Base-by-base conservation (phyloP, 2,329 filamentous ascomycete species). In the Stagonosporopsis cucurbitacearum region DNA sequence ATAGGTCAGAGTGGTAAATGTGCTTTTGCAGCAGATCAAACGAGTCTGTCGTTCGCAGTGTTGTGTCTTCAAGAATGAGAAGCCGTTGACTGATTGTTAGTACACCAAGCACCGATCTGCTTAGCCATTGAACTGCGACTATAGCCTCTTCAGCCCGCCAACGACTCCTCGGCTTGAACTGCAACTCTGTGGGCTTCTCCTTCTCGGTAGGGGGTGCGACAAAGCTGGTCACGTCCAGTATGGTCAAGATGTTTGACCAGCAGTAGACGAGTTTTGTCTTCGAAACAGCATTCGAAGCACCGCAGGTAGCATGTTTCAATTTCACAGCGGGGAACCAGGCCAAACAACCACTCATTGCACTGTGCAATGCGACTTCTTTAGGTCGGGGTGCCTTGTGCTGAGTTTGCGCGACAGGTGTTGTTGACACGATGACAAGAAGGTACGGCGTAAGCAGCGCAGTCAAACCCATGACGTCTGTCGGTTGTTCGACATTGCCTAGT, bases 301-400 rank as follows among this genome's bases (percentile, higher is more conserved):
- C 82, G 1, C 85, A 80, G 8, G 92, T 88, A 9, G 86, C 84
- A 15, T 86, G 85, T 75, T 98, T 98, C 39, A 99, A 80, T 70
- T 91, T 95, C 41, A 99, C 95, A 2, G 93, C 92, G 2, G 95
- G 95, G 71, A 99, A 99, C 95, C 95, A 99, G 30, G 95, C 92
- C 45, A 99, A 78, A 66, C 94, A 96, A 2, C 94, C 96, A 45
- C 91, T 97, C 84, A 99, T 88, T 17, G 94, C 88, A 70, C 92
- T 91, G 72, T 99, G 94, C 1, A 91, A 90, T 25, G 87, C 87
- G 9, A 98, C 86, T 63, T 98, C 94, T 71, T 96, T 98, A 4
- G 95, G 94, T 23, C 95, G 84, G 2, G 92, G 87, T 19, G 92
- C 88, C 77, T 99, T 99, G 75, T 97, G 91, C 71, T 99, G 95